phyloP scores from a whole-genome alignment of 306 rosid genomes.

The Crataegus laevigata region DNA sequence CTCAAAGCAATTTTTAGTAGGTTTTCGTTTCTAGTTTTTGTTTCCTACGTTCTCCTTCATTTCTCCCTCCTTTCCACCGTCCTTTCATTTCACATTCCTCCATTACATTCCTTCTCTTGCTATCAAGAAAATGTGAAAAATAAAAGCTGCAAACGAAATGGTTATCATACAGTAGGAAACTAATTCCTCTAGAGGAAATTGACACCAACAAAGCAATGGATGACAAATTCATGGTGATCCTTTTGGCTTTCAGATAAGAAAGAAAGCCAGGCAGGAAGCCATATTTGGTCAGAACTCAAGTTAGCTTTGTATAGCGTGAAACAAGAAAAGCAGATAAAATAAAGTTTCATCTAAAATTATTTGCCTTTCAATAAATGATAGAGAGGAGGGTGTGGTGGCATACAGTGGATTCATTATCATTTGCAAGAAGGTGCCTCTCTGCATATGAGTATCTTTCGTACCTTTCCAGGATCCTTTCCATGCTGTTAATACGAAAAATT shows the following conservation, averaged over 20 bases:
- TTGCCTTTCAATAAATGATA: neutral
- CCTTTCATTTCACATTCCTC: neutral
- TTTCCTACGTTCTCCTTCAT: no score
- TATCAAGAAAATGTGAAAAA: neutral
- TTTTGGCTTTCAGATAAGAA: neutral
- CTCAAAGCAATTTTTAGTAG: no score
- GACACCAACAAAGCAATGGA: neutral
- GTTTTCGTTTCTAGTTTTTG: no score
- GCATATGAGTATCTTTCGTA: conserved; percentile 71
- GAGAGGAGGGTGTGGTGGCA: neutral
- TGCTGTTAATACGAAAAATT: conserved; percentile 35
- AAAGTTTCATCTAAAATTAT: no score
- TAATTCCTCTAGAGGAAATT: neutral
- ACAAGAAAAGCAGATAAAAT: neutral
- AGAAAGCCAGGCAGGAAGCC: neutral
- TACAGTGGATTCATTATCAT: conserved; percentile 44
- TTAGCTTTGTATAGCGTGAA: neutral
- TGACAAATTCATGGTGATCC: neutral
- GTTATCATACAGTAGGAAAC: neutral
- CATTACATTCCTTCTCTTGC: neutral
- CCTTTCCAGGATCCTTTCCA: conserved; percentile 80
- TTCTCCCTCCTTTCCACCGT: neutral
- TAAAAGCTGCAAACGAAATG: neutral
- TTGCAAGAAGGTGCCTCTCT: conserved; percentile 47
- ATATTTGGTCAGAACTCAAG: neutral